These are phyloP conservation scores for Astrephomene gubernaculifera DNA, from an alignment of 139 green algal species.

Conservation along the genomic window DNA sequence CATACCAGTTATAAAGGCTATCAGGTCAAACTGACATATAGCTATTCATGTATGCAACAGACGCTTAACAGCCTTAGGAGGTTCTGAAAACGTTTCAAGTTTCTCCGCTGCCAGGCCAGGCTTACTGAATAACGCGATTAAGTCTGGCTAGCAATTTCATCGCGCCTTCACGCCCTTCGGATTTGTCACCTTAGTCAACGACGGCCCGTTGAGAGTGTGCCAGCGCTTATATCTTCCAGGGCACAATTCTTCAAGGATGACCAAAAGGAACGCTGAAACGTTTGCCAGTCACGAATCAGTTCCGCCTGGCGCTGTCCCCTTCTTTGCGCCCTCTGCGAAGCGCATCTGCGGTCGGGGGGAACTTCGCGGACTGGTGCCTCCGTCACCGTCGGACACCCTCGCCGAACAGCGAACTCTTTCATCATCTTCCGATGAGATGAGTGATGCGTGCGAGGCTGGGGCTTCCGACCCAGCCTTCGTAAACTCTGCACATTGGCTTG, in stretches of 20 bases:
- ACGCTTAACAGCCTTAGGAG: too few species aligned
- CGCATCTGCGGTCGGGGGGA: background rate
- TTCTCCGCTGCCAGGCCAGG: too few species aligned
- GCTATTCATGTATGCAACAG: too few species aligned
- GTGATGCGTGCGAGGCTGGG: background rate
- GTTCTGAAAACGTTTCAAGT: too few species aligned
- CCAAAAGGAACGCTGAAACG: background rate
- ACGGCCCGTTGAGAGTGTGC: background rate
- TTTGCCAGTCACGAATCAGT: constrained; percentile 25
- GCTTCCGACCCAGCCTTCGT: background rate
- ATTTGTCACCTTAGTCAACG: background rate
- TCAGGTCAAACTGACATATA: too few species aligned
- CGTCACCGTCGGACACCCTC: background rate
- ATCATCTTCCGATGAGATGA: constrained; percentile 27
- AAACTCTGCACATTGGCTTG: background rate
- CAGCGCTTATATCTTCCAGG: background rate
- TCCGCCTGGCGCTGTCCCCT: background rate
- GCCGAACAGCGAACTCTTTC: background rate
- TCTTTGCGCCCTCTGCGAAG: background rate
- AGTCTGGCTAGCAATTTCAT: too few species aligned
- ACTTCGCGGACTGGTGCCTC: background rate
- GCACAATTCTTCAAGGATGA: background rate
- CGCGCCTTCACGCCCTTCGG: too few species aligned
- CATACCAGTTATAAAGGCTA: too few species aligned
- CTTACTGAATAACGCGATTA: too few species aligned